Percentiles rank a stretch among this genome's conserved stretches.
Evolutionary conservation across 495 filamentous ascomycete species (phyloP).

Genomic region (Xylaria telfairii): DNA sequence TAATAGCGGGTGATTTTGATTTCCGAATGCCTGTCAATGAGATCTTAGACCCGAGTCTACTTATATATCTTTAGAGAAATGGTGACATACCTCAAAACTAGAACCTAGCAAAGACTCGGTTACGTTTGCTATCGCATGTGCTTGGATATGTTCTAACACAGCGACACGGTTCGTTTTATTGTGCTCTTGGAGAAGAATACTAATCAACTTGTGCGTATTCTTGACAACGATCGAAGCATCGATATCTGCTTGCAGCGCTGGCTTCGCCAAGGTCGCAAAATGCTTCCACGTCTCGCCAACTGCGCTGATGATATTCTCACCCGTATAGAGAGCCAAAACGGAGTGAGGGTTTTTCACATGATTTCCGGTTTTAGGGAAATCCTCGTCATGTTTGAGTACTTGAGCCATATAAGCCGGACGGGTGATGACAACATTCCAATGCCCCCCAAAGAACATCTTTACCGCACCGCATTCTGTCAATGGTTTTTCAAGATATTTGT

Average conservation of each 20-base stretch:
- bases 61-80: background rate
- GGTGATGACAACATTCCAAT: constrained; percentile 19
- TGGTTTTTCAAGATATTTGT: constrained; percentile 37
- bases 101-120: constrained; percentile 24
- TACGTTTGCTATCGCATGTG: constrained; percentile 28
- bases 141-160: background rate
- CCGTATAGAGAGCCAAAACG: constrained; percentile 46
- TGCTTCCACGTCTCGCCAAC: constrained; percentile 42
- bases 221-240: constrained; percentile 21
- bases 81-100: constrained; percentile 22
- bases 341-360: constrained; percentile 56
- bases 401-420: constrained; percentile 48
- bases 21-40: background rate
- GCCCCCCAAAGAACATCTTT: constrained; percentile 41
- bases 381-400: constrained; percentile 54
- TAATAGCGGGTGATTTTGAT: constrained; percentile 16
- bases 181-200: constrained; percentile 9
- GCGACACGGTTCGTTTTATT: background rate
- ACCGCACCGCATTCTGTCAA: constrained; percentile 50
- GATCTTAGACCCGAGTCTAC: background rate
- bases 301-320: constrained; percentile 46
- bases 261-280: constrained; percentile 48
- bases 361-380: constrained; percentile 53
- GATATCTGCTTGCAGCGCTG: constrained; percentile 41
- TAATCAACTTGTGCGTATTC: constrained; percentile 27